Base-by-base conservation (phyloP, 495 filamentous ascomycete genomes). In the Neurospora sp. region DNA sequence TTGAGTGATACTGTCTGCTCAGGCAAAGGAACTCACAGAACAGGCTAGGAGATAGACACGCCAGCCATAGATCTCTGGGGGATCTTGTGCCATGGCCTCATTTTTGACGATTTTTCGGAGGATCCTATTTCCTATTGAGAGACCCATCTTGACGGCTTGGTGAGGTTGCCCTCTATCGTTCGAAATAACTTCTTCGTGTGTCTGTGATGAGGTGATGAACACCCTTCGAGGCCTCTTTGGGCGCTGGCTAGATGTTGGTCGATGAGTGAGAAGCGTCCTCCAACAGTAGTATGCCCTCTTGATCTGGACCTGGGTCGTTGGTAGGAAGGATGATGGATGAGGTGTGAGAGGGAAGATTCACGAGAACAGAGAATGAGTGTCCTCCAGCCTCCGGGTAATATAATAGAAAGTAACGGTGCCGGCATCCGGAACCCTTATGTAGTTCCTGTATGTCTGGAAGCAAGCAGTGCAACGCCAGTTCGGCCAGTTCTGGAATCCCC, bases 61-160 rank as follows among this genome's bases (percentile, higher is more conserved):
- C 91, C 91, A 93, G 75, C 91, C 91, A 76, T 94, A 94, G 77
- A 94, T 92, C 83, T 94, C 90, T 72, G 85, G 86, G 12, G 92
- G 91, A 77, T 92, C 91, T 66, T 82, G 83, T 82, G 87, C 91
- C 90, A 93, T 93, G 60, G 92, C 89, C 75, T 93, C 91, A 88
- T 94, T 94, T 81, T 88, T 88, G 75, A 93, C 90, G 77, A 94
- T 88, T 74, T 86, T 89, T 74, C 83, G 86, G 40, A 93, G 81
- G 71, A 93, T 71, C 76, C 60, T 77, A 38, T 73, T 54, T 66
- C 54, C 54, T 66, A 66, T 35, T 8, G 78, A 76, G 10, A 77
- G 37, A 66, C 54, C 38, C 79, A 81, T 81, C 66, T 46, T 81
- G 78, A 73, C 72, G 72, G 12, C 27, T 60, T 74, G 35, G 38